Evolutionary conservation across 306 rosid genomes (phyloP).

Genomic region (Lathyrus oleraceus): DNA sequence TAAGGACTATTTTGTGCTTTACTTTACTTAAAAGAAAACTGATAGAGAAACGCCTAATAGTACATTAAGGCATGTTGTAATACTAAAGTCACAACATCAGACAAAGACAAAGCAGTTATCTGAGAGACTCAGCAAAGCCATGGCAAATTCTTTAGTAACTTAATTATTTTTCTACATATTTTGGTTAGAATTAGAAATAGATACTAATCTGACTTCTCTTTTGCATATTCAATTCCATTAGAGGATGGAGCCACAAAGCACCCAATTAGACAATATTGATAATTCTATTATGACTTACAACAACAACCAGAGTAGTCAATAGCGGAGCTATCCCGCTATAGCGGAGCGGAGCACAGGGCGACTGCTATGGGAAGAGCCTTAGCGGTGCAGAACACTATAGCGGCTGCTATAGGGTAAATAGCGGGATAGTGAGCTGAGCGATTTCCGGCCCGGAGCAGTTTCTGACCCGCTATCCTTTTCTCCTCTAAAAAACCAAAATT

Average conservation of each 20-base stretch:
- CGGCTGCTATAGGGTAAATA: too few relatives aligned
- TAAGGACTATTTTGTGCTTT: not conserved
- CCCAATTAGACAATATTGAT: not conserved
- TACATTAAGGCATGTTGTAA: not conserved
- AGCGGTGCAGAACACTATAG: too few relatives aligned
- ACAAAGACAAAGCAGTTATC: conserved; percentile 17
- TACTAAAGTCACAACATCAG: not conserved
- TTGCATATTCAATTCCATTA: conserved; percentile 13
- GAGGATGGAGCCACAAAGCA: conserved; percentile 12
- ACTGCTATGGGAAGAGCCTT: too few relatives aligned
- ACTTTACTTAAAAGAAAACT: not conserved
- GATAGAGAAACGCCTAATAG: conserved; percentile 3
- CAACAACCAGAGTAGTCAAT: too few relatives aligned
- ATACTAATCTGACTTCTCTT: not conserved
- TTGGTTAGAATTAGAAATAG: not conserved
- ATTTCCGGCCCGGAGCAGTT: too few relatives aligned
- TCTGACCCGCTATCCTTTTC: too few relatives aligned
- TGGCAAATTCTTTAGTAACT: not conserved
- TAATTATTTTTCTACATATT: not conserved
- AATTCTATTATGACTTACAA: not conserved
- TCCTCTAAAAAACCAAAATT: too few relatives aligned
- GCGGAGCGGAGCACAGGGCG: too few relatives aligned
- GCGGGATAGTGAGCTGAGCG: too few relatives aligned
- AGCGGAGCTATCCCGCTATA: too few relatives aligned
- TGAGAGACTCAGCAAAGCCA: not conserved